A percentile compares a stretch with the other conserved stretches of the same genome.
Evolutionary conservation across 2,329 filamentous ascomycete species (phyloP).

Genomic region (Clonostachys rosea): DNA sequence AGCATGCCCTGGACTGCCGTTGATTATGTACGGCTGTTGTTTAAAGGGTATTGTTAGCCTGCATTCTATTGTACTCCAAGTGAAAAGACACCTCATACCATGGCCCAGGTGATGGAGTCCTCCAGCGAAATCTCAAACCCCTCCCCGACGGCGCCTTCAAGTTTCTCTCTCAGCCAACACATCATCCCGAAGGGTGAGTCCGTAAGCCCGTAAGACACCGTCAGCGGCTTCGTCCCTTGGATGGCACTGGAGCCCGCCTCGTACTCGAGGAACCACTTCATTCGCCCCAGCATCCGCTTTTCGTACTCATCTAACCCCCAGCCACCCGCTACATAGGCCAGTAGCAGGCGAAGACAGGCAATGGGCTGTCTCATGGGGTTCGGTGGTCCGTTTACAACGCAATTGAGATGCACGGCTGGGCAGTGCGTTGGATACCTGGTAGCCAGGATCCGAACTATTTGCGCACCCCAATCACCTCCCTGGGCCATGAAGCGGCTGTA

Average conservation of each 20-base stretch:
- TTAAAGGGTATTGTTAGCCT: too few species aligned
- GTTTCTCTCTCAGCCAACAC: neutral
- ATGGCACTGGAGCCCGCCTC: neutral
- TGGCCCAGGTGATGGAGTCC: neutral
- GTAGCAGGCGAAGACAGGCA: neutral
- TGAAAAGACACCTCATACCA: neutral
- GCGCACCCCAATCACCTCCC: neutral
- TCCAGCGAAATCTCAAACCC: neutral
- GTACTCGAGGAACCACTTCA: neutral
- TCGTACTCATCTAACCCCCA: neutral
- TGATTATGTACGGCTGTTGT: neutral
- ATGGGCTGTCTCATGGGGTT: neutral
- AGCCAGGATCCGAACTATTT: conserved; percentile 1
- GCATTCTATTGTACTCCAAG: too few species aligned
- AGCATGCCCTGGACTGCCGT: neutral
- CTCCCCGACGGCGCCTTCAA: neutral
- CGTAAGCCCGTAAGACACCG: neutral
- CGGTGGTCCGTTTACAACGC: neutral
- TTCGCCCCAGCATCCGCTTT: neutral
- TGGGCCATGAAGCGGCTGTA: conserved; percentile 8
- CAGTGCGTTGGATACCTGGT: neutral
- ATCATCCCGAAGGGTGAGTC: neutral
- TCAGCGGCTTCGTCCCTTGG: neutral
- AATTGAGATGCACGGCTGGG: conserved; percentile 1
- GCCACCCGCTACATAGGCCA: neutral